These are phyloP conservation scores for Recurvomyces mirabilis DNA, from an alignment of 495 filamentous ascomycete genomes.

Conservation along the genomic window DNA sequence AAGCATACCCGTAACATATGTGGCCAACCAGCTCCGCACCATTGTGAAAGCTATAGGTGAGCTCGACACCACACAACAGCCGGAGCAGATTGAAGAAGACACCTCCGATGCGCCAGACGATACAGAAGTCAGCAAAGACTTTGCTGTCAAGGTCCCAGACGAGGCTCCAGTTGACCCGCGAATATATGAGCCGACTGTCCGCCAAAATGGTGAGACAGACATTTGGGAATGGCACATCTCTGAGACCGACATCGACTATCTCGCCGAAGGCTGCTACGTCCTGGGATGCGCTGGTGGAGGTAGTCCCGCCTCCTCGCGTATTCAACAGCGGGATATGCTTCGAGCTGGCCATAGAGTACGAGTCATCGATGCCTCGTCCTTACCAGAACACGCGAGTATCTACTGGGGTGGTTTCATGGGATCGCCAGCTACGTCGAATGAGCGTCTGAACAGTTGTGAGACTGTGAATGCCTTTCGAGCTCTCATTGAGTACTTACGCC, in stretches of 20 bases:
- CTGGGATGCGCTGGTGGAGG: constrained; percentile 52
- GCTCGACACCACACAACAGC: constrained; percentile 4
- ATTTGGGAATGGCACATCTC: constrained; percentile 40
- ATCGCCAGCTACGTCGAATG: constrained; percentile 14
- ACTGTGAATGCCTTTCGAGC: constrained; percentile 9
- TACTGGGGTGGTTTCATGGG: constrained; percentile 20
- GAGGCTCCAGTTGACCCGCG: constrained; percentile 32
- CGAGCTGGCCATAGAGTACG: constrained; percentile 37
- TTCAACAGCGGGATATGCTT: constrained; percentile 35
- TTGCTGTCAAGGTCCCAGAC: constrained; percentile 6
- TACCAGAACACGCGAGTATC: constrained; percentile 9
- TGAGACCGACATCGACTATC: constrained; percentile 46
- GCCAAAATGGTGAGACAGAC: constrained; percentile 26
- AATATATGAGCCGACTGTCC: constrained; percentile 40
- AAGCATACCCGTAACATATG: constrained; percentile 34
- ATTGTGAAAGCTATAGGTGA: constrained; percentile 13
- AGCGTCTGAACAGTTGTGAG: constrained; percentile 14
- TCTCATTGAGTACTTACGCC: constrained; percentile 14
- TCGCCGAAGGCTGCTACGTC: constrained; percentile 49
- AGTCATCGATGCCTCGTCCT: constrained; percentile 30
- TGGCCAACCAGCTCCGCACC: constrained; percentile 27
- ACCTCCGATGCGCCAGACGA: constrained; percentile 1
- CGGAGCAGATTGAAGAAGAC: background rate
- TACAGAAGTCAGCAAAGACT: constrained; percentile 5
- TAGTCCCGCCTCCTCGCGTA: constrained; percentile 32